These are phyloP conservation scores for Curvularia hawaiiensis DNA, from an alignment of 2,329 filamentous ascomycete genomes.

Conservation along the genomic window DNA sequence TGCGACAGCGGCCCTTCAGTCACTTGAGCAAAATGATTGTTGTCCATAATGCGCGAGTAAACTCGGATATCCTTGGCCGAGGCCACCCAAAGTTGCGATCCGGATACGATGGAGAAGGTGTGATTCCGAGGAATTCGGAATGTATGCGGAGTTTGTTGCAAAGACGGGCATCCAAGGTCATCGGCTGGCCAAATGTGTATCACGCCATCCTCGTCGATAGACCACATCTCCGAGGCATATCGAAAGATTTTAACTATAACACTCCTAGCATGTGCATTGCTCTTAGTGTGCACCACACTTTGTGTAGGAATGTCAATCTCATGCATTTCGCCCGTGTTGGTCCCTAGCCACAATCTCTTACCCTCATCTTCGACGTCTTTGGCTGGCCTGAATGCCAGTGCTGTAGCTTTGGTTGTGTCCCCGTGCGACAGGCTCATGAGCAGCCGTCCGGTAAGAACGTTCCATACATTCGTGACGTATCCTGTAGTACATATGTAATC, in stretches of 20 bases:
- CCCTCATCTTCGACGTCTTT: conserved; percentile 80
- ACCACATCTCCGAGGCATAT: conserved; percentile 90
- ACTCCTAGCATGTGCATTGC: conserved; percentile 74
- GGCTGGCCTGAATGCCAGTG: conserved; percentile 85
- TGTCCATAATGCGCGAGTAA: conserved; percentile 74
- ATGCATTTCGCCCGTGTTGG: conserved; percentile 82
- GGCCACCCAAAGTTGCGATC: conserved; percentile 84
- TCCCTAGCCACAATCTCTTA: conserved; percentile 84
- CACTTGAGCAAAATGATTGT: conserved; percentile 74
- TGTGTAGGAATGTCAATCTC: conserved; percentile 84
- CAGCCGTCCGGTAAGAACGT: conserved; percentile 77
- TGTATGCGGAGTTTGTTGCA: conserved; percentile 74
- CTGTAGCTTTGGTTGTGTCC: conserved; percentile 81
- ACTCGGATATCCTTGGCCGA: conserved; percentile 85
- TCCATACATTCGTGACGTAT: conserved; percentile 87
- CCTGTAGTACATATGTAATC: conserved; percentile 86
- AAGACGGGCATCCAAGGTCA: conserved; percentile 72
- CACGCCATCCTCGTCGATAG: conserved; percentile 85
- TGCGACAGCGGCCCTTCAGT: conserved; percentile 72
- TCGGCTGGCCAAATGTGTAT: conserved; percentile 87
- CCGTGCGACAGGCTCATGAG: conserved; percentile 81
- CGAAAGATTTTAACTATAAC: conserved; percentile 86
- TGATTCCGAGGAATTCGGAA: conserved; percentile 82
- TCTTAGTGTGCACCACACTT: conserved; percentile 69
- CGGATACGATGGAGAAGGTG: conserved; percentile 87